Conservation (phyloP, 768 basidiomycete genomes). For the Sporobolomyces phaffii region DNA sequence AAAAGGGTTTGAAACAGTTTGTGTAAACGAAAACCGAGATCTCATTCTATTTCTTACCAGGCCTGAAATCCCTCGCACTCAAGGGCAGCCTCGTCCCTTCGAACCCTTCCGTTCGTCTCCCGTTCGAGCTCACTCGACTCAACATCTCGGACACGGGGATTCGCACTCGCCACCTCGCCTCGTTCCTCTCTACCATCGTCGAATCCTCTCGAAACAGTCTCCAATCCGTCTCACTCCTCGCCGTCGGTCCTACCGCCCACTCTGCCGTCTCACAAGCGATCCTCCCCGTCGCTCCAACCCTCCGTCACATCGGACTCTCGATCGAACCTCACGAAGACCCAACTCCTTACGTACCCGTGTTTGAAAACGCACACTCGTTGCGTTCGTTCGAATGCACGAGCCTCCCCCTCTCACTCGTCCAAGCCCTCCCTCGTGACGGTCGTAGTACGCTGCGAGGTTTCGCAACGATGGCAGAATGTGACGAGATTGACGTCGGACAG, state of each 20-base stretch:
- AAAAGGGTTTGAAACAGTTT: not conserved
- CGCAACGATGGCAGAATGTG: slow-evolving; percentile 11
- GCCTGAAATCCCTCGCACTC: slow-evolving; percentile 1
- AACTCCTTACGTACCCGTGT: not conserved
- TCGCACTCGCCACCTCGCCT: not conserved
- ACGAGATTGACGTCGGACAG: not conserved
- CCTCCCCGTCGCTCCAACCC: slow-evolving; percentile 7
- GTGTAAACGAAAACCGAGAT: too few species aligned
- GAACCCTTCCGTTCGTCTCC: not conserved
- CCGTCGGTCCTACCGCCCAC: not conserved
- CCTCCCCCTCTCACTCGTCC: slow-evolving; percentile 3
- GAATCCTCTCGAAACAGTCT: not conserved
- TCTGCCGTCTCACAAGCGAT: slow-evolving; percentile 1
- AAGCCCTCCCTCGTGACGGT: not conserved
- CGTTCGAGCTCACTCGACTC: slow-evolving; percentile 15
- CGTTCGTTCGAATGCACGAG: slow-evolving; percentile 29
- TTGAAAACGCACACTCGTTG: not conserved
- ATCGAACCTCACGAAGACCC: not conserved
- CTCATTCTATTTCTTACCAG: not conserved
- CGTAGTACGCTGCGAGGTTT: too few species aligned
- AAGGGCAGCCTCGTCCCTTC: not conserved
- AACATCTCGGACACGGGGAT: slow-evolving; percentile 8
- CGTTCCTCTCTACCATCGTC: not conserved
- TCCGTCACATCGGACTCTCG: slow-evolving; percentile 14
- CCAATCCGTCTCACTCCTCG: not conserved